Percentiles rank a stretch among this genome's conserved stretches.
These are phyloP conservation scores for Sporothrix mexicana DNA, from an alignment of 2,329 filamentous ascomycete species.

Conservation along the genomic window DNA sequence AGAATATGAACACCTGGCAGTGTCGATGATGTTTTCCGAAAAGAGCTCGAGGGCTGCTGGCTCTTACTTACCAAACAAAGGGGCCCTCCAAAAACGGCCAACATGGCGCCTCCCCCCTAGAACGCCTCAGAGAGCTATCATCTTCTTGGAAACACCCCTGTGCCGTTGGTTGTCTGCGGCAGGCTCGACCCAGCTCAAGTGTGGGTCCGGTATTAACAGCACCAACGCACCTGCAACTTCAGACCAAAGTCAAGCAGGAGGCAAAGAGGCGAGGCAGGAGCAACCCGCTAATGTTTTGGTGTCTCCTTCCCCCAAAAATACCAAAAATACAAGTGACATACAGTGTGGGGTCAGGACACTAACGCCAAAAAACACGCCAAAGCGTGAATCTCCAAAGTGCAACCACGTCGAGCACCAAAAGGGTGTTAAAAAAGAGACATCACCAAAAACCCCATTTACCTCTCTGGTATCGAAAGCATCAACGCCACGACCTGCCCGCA, in stretches of 20 bases:
- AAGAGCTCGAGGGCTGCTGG: conserved; percentile 12
- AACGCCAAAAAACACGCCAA: conserved; percentile 27
- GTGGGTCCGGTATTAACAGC: background rate
- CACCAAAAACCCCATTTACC: background rate
- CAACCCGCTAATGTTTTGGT: background rate
- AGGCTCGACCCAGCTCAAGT: conserved; percentile 6
- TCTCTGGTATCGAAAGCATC: background rate
- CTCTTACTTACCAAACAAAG: conserved; percentile 8
- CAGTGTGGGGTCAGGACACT: background rate
- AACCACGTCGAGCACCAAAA: background rate
- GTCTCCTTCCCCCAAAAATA: background rate
- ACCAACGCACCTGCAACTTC: too few relatives aligned
- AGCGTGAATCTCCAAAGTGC: conserved; percentile 19
- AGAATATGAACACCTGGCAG: conserved; percentile 12
- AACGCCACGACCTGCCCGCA: background rate
- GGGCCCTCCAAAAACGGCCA: conserved; percentile 18
- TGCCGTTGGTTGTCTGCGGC: conserved; percentile 11
- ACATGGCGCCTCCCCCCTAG: background rate
- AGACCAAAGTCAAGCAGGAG: too few relatives aligned
- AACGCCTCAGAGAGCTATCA: background rate
- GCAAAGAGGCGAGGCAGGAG: background rate
- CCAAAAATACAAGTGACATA: background rate
- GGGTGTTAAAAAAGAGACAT: conserved; percentile 4
- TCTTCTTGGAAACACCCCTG: background rate
- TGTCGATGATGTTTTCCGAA: conserved; percentile 12